Evolutionary conservation across 257 asterid genomes (phyloP).

Genomic region (Penstemon eatonii): DNA sequence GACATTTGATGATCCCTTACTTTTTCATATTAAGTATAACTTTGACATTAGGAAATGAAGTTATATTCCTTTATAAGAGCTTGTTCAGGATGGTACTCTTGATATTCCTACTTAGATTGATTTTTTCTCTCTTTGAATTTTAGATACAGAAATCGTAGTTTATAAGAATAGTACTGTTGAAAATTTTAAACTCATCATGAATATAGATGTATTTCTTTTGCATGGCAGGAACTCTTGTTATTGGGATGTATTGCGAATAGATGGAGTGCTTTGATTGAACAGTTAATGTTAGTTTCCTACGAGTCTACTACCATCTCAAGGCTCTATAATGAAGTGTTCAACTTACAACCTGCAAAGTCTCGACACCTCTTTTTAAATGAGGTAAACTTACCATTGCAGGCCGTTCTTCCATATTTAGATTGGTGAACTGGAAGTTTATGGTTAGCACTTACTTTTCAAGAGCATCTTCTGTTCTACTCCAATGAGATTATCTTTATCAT

Average conservation of each 20-base stretch:
- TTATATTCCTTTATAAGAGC: background rate
- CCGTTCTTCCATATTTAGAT: constrained; percentile 6
- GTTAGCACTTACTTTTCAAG: constrained; percentile 4
- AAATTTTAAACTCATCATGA: constrained; percentile 20
- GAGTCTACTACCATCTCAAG: constrained; percentile 46
- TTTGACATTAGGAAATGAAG: background rate
- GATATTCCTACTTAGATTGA: background rate
- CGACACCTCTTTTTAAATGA: constrained; percentile 35
- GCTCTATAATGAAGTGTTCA: constrained; percentile 54
- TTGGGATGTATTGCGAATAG: constrained; percentile 57
- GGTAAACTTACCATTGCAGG: constrained; percentile 41
- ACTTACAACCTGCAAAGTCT: constrained; percentile 35
- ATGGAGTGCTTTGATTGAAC: constrained; percentile 62
- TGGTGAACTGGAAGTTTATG: constrained; percentile 19
- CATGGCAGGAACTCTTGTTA: constrained; percentile 67
- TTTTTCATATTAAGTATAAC: background rate
- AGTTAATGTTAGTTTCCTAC: constrained; percentile 48
- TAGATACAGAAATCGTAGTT: background rate
- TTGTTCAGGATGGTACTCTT: constrained; percentile 1
- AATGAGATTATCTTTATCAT: background rate
- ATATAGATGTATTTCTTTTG: constrained; percentile 8
- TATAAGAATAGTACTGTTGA: constrained; percentile 7
- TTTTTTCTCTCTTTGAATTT: constrained; percentile 1
- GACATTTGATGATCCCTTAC: background rate
- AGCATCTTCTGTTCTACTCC: constrained; percentile 23